Conservation (phyloP, 2,329 filamentous ascomycete genomes). For the Leptographium procerum region DNA sequence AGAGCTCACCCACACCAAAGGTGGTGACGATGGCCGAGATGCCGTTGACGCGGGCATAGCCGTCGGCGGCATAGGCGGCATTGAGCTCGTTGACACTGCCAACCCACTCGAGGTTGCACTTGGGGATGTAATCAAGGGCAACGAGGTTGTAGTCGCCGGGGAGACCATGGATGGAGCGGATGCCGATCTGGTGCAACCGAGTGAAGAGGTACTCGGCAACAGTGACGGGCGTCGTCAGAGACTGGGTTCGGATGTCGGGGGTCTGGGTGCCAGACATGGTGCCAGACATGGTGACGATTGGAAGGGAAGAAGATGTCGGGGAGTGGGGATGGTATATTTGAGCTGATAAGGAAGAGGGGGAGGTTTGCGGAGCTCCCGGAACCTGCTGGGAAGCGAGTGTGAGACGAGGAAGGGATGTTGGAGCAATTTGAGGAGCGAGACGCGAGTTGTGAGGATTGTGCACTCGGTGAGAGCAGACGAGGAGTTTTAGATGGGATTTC, state of each 20-base stretch:
- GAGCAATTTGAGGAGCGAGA: too few relatives aligned
- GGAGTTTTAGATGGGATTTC: neutral
- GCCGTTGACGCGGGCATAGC: conserved; percentile 47
- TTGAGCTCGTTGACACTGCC: conserved; percentile 44
- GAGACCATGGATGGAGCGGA: conserved; percentile 36
- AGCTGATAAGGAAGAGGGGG: neutral
- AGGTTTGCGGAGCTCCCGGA: neutral
- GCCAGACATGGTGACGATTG: neutral
- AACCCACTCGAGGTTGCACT: conserved; percentile 35
- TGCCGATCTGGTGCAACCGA: conserved; percentile 34
- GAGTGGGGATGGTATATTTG: neutral
- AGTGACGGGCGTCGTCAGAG: conserved; percentile 31
- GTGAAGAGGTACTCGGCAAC: conserved; percentile 41
- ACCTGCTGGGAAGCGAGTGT: neutral
- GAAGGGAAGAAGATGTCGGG: neutral
- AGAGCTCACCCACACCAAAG: conserved; percentile 45
- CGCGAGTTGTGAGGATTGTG: too few relatives aligned
- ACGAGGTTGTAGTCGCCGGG: conserved; percentile 44
- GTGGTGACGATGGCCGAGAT: conserved; percentile 45
- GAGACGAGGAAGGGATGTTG: too few relatives aligned
- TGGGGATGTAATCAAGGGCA: conserved; percentile 36
- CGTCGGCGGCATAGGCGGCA: conserved; percentile 48
- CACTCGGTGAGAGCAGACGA: neutral
- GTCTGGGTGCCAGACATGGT: conserved; percentile 7
- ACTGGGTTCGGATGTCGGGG: conserved; percentile 12